Conservation (phyloP, 768 basidiomycete species). For the Heimioporus sp. region DNA sequence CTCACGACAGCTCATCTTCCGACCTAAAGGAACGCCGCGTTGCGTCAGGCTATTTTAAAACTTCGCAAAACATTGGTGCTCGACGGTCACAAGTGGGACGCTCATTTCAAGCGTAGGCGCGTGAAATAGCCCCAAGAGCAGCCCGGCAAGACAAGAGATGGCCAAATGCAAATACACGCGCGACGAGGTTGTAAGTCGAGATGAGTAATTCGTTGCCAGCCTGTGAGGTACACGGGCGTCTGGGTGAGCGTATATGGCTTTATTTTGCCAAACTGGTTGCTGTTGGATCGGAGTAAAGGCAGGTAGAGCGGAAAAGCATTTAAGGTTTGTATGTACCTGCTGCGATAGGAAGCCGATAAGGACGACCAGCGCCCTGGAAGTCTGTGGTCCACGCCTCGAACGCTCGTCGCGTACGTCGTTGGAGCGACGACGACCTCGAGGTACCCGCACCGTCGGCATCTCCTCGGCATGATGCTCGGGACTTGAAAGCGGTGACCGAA, state of each 20-base stretch:
- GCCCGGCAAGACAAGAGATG: background rate
- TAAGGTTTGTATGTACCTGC: slow-evolving; percentile 18
- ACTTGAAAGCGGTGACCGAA: slow-evolving; percentile 3
- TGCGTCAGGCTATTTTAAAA: background rate
- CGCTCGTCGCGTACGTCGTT: background rate
- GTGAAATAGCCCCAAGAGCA: background rate
- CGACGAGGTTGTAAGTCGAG: background rate
- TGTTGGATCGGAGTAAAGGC: slow-evolving; percentile 5
- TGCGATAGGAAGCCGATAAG: slow-evolving; percentile 26
- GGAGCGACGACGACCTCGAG: background rate
- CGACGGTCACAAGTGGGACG: background rate
- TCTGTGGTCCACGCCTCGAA: background rate
- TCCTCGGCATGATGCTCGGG: slow-evolving; percentile 7
- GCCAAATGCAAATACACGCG: slow-evolving; percentile 6
- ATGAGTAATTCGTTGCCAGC: slow-evolving; percentile 28
- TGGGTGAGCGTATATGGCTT: slow-evolving; percentile 16
- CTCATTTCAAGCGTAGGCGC: background rate
- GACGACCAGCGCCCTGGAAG: no score
- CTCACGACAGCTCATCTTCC: background rate
- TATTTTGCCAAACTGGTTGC: slow-evolving; percentile 24
- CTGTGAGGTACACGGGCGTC: slow-evolving; percentile 23
- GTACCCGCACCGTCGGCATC: slow-evolving; percentile 1
- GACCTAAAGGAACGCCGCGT: background rate
- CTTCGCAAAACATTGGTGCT: background rate
- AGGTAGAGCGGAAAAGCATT: slow-evolving; percentile 24